phyloP scores from a whole-genome alignment of 495 filamentous ascomycete species.

The Aspergillus campestris region DNA sequence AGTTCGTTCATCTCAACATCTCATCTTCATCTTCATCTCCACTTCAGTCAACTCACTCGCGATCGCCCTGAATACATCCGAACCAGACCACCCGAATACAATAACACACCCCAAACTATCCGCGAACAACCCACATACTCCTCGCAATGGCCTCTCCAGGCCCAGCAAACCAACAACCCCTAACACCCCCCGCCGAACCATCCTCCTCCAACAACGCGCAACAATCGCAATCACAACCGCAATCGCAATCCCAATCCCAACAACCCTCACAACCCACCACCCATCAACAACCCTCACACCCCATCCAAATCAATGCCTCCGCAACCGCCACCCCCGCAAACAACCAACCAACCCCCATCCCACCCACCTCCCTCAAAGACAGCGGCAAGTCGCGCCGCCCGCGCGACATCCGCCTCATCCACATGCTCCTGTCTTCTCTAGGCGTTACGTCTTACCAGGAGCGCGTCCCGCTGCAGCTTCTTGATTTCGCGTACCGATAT shows the following conservation, averaged over 20 bases:
- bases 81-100: conserved; percentile 3
- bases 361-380: conserved; percentile 51
- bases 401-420: conserved; percentile 83
- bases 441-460: conserved; percentile 88
- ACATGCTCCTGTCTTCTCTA: conserved; percentile 79
- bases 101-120: background rate
- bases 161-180: conserved; percentile 30
- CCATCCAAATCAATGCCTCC: conserved; percentile 10
- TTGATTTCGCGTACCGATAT: conserved; percentile 94
- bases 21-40: background rate
- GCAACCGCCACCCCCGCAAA: conserved; percentile 12
- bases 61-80: background rate
- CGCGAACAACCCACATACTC: background rate
- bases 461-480: conserved; percentile 84
- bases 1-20: background rate
- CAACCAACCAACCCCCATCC: conserved; percentile 30
- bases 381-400: conserved; percentile 62
- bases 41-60: too few relatives aligned
- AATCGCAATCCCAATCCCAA: conserved; percentile 13
- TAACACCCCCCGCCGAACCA: conserved; percentile 38
- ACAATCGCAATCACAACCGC: conserved; percentile 4
- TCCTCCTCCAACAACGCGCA: conserved; percentile 12
- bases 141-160: conserved; percentile 36
- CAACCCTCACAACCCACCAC: conserved; percentile 7
- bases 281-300: conserved; percentile 12